phyloP scores from a whole-genome alignment of 2,329 filamentous ascomycete species.

The Aspergillus neotritici region DNA sequence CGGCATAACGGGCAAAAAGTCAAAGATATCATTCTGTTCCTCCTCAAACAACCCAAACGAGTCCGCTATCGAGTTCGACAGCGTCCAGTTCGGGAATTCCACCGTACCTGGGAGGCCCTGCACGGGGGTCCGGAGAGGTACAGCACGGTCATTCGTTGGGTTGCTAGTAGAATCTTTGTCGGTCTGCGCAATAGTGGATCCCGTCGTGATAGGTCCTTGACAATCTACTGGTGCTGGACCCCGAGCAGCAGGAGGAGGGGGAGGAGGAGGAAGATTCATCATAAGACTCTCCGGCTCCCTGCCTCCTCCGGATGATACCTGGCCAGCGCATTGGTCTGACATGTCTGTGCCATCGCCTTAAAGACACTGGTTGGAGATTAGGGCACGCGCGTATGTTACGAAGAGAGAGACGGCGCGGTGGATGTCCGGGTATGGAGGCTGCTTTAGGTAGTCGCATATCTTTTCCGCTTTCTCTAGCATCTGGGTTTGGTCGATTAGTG shows the following conservation, averaged over 20 bases:
- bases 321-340: constrained; percentile 8
- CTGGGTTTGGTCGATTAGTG: constrained; percentile 26
- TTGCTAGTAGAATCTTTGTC: constrained; percentile 18
- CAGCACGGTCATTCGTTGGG: constrained; percentile 15
- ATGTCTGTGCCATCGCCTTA: constrained; percentile 8
- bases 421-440: constrained; percentile 35
- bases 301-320: constrained; percentile 13
- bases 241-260: no score
- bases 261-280: no score
- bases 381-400: constrained; percentile 30
- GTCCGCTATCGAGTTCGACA: constrained; percentile 33
- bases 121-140: constrained; percentile 18
- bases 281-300: background rate
- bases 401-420: constrained; percentile 35
- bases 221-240: no score
- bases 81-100: constrained; percentile 32
- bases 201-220: no score
- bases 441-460: constrained; percentile 31
- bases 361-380: constrained; percentile 25
- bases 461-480: constrained; percentile 27
- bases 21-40: constrained; percentile 33
- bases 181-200: constrained; percentile 6
- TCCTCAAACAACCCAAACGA: constrained; percentile 35
- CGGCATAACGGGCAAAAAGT: constrained; percentile 33
- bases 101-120: constrained; percentile 25